Conservation (phyloP, 2,329 filamentous ascomycete species). For the Microsporum canis region DNA sequence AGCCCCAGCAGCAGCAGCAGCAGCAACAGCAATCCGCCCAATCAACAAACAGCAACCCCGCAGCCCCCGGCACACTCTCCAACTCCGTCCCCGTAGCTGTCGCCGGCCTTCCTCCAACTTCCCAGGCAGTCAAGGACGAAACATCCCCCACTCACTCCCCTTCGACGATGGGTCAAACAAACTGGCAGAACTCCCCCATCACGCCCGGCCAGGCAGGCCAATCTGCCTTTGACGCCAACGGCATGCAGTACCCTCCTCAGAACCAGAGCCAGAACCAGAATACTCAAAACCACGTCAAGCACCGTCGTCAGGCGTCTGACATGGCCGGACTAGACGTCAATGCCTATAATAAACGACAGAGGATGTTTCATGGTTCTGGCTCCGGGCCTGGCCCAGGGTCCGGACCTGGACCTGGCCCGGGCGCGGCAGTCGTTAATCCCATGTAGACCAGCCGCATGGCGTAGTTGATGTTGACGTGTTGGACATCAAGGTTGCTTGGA, state of each 20-base stretch:
- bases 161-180: constrained; percentile 29
- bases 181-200: constrained; percentile 1
- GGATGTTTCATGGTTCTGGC: constrained; percentile 39
- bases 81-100: not conserved
- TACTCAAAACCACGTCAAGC: constrained; percentile 18
- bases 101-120: not conserved
- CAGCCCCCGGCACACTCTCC: not conserved
- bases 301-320: constrained; percentile 50
- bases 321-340: constrained; percentile 45
- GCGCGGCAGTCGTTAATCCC: constrained; percentile 36
- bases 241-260: constrained; percentile 14
- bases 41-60: constrained; percentile 15
- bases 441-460: constrained; percentile 37
- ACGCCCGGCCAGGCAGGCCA: constrained; percentile 2
- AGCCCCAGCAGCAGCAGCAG: constrained; percentile 16
- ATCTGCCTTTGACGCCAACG: constrained; percentile 14
- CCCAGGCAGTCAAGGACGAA: constrained; percentile 50
- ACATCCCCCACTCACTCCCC: constrained; percentile 53
- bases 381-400: not conserved
- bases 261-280: not conserved
- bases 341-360: constrained; percentile 47
- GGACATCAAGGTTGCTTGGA: not conserved
- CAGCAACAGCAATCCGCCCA: constrained; percentile 19
- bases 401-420: not conserved
- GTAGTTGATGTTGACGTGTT: not conserved